Evolutionary conservation across 306 rosid species (phyloP).

Genomic region (Dicorynia guianensis): DNA sequence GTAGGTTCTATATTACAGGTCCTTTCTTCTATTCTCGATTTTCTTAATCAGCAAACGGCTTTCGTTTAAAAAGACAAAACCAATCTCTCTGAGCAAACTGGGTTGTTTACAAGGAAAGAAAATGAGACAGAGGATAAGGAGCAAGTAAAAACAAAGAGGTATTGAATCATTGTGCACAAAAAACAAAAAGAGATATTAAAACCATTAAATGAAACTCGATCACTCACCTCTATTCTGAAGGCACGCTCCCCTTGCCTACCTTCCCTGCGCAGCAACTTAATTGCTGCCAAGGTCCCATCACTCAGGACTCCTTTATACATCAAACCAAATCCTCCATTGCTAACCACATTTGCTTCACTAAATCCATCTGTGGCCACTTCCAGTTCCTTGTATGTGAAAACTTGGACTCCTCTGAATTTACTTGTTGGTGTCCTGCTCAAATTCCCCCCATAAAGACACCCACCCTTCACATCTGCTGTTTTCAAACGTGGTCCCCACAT

Average conservation of each 20-base stretch:
- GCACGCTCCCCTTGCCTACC: slow-evolving; percentile 97
- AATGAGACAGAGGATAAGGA: slow-evolving; percentile 26
- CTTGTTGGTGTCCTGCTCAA: slow-evolving; percentile 51
- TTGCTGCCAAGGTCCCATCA: slow-evolving; percentile 86
- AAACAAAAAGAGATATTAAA: slow-evolving; percentile 26
- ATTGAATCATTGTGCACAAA: slow-evolving; percentile 16
- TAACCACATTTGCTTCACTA: slow-evolving; percentile 68
- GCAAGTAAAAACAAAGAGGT: slow-evolving; percentile 48
- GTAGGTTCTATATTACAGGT: slow-evolving; percentile 19
- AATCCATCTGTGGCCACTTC: slow-evolving; percentile 77
- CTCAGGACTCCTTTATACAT: slow-evolving; percentile 76
- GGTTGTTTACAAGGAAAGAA: slow-evolving; percentile 34
- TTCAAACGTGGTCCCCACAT: slow-evolving; percentile 28
- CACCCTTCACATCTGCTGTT: slow-evolving; percentile 77
- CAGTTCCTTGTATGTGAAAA: slow-evolving; percentile 83
- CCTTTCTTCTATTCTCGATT: slow-evolving; percentile 24
- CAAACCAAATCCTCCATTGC: slow-evolving; percentile 70
- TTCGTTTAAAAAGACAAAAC: slow-evolving; percentile 50
- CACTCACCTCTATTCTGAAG: slow-evolving; percentile 87
- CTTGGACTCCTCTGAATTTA: slow-evolving; percentile 77
- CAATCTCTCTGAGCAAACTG: slow-evolving; percentile 40
- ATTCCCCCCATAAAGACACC: slow-evolving; percentile 81
- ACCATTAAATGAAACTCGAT: slow-evolving; percentile 54
- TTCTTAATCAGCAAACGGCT: slow-evolving; percentile 35
- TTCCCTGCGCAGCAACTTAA: slow-evolving; percentile 68